Percentiles rank a stretch among this genome's conserved stretches.
Conservation (phyloP, 1,284 basidiomycete species). For the Peniophora sp. region DNA sequence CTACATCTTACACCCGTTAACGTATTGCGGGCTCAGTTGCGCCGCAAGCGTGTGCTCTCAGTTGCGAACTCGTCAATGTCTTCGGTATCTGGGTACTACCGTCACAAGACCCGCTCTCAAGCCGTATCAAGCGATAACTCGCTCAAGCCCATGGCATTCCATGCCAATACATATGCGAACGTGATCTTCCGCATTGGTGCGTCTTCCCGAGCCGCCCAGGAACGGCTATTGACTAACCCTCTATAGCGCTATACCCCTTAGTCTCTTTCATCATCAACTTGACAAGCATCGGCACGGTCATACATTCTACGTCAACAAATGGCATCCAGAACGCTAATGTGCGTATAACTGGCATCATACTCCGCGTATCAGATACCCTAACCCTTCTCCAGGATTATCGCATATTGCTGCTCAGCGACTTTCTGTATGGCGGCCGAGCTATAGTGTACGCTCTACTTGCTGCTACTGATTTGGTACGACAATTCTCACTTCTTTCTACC, state of each 20-base stretch:
- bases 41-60: no score
- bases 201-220: neutral
- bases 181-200: neutral
- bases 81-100: no score
- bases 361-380: no score
- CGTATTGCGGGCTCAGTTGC: no score
- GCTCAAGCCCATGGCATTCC: no score
- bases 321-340: conserved; percentile 6
- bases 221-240: neutral
- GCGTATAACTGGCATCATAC: no score
- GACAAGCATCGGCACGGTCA: conserved; percentile 10
- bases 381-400: neutral
- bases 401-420: conserved; percentile 1
- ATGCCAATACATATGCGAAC: neutral
- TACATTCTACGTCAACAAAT: conserved; percentile 10
- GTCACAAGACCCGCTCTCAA: no score
- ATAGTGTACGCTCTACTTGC: conserved; percentile 17
- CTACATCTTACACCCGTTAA: no score
- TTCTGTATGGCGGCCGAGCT: conserved; percentile 17
- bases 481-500: neutral
- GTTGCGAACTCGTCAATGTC: no score
- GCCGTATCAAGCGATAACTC: no score
- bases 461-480: conserved; percentile 16
- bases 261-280: conserved; percentile 12
- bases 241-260: conserved; percentile 12